Evolutionary conservation across 1,284 basidiomycete species (phyloP).

Genomic region (Heterobasidion parviporum): DNA sequence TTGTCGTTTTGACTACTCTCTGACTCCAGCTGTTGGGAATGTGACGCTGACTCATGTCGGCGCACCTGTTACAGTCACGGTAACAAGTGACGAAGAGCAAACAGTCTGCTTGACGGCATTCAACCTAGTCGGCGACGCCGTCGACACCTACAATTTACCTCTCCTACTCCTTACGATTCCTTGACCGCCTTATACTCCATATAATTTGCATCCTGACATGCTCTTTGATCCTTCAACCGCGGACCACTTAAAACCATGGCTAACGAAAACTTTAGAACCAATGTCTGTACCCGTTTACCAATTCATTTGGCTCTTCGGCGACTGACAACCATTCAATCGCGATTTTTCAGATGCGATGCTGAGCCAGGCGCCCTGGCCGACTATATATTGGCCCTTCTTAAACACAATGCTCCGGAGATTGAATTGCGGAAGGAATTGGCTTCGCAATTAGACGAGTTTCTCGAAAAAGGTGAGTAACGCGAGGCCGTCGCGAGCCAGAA

Average conservation of each 20-base stretch:
- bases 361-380: slow-evolving; percentile 91
- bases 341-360: slow-evolving; percentile 78
- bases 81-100: not conserved
- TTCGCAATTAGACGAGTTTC: slow-evolving; percentile 82
- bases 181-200: not conserved
- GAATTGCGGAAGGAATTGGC: slow-evolving; percentile 78
- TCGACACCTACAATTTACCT: not conserved
- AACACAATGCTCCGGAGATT: slow-evolving; percentile 79
- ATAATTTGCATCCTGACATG: slow-evolving; percentile 29
- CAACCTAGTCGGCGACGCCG: not conserved
- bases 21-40: too few relatives aligned
- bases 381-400: slow-evolving; percentile 91
- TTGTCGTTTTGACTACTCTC: too few relatives aligned
- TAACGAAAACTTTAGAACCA: slow-evolving; percentile 76
- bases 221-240: slow-evolving; percentile 55
- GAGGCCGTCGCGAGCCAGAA: not conserved
- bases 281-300: slow-evolving; percentile 45
- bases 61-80: not conserved
- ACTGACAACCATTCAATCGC: slow-evolving; percentile 5
- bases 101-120: not conserved
- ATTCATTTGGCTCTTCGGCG: slow-evolving; percentile 5
- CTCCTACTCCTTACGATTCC: not conserved
- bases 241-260: slow-evolving; percentile 72
- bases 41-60: too few relatives aligned
- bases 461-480: slow-evolving; percentile 68